These are phyloP conservation scores for Pseudogymnoascus sp. DNA, from an alignment of 2,329 filamentous ascomycete species.

Conservation along the genomic window DNA sequence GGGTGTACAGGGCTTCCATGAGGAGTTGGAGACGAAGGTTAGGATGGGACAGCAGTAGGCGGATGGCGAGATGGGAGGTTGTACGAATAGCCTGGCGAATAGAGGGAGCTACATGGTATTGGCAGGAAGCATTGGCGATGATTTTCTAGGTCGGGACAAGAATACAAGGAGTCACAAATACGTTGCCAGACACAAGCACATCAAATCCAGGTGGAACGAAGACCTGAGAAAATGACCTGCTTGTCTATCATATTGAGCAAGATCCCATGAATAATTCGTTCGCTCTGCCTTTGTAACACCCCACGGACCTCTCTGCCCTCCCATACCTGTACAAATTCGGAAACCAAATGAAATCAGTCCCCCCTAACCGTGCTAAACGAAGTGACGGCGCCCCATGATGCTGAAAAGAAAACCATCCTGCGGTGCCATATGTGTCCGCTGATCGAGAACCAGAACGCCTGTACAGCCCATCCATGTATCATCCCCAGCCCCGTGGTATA, in stretches of 20 bases:
- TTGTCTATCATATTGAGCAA: background rate
- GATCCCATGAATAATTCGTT: background rate
- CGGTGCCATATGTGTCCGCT: slow-evolving; percentile 5
- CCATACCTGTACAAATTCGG: slow-evolving; percentile 6
- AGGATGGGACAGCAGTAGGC: slow-evolving; percentile 48
- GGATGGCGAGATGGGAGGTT: background rate
- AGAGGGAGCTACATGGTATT: slow-evolving; percentile 3
- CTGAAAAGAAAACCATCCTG: background rate
- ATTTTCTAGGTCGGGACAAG: background rate
- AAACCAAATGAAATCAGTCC: background rate
- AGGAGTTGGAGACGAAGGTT: slow-evolving; percentile 89
- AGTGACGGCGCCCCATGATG: background rate
- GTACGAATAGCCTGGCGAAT: slow-evolving; percentile 3
- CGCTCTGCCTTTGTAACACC: slow-evolving; percentile 5
- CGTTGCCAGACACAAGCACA: background rate
- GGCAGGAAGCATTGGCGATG: background rate
- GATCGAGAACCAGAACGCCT: slow-evolving; percentile 4
- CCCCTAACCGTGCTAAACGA: background rate
- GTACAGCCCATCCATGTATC: slow-evolving; percentile 4
- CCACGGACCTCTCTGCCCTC: background rate
- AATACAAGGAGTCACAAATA: background rate
- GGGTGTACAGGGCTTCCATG: slow-evolving; percentile 66
- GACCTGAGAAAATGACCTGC: background rate
- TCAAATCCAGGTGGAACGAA: background rate
- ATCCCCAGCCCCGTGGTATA: background rate